Base-by-base conservation (phyloP, 495 filamentous ascomycete genomes). In the Penicillium soppii region DNA sequence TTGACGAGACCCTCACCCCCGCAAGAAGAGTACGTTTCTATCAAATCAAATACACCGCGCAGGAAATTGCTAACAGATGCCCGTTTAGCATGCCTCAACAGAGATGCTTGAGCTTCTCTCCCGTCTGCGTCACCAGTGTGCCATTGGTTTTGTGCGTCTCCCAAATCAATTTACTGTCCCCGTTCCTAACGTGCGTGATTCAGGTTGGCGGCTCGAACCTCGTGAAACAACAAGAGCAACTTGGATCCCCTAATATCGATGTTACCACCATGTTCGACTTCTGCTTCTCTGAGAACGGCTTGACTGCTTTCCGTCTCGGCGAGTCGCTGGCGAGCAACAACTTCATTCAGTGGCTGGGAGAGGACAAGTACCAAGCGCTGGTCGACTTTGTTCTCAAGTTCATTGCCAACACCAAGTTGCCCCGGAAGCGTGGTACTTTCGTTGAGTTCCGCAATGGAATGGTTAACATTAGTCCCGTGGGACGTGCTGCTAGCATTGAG, bases 401-500 rank as follows among this genome's bases (percentile, higher is more conserved):
- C 67, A 82, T 98, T 54, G 88, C 91, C 54, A 90, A 96, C 63
- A 70, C 96, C 27, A 89, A 95, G 59, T 49, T 77, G 13, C 94
- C 92, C 32, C 71, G 90, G 70, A 97, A 95, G 84, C 80, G 92
- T 38, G 94, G 94, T 56, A 98, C 94, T 25, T 98, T 98, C 66
- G 73, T 98, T 52, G 94, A 98, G 77, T 98, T 96, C 78, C 82
- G 77, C 52, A 95, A 92, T 65, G 94, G 94, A 67, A 97, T 97
- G 94, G 82, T 98, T 69, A 98, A 98, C 58, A 76, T 98, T 56
- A 87, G 82, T 30, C 94, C 94, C 35, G 81, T 97, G 59, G 94
- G 94, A n/a, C 80, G 94, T 44, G 96, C 96, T 58, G 94, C 94
- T 16, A 88, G 78, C 54, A 63, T 73, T n/a, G 67, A 84, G 58